Base-by-base conservation (phyloP, 1,284 basidiomycete species). In the Bondarzewia mesenterica region DNA sequence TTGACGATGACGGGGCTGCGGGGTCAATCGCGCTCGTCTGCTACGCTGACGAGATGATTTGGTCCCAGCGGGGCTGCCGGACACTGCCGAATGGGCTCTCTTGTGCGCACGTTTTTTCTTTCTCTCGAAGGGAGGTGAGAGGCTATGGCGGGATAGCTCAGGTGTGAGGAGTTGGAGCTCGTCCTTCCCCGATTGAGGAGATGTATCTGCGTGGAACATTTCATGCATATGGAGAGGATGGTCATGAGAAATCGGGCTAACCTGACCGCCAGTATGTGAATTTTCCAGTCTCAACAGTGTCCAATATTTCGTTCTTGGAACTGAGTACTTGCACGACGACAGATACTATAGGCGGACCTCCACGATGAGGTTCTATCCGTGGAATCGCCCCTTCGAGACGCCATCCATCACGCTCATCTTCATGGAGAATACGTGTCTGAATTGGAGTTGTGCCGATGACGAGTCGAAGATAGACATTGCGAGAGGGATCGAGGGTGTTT, bases 261-360 rank as follows among this genome's bases (percentile, higher is more conserved):
- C 81, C 68, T 20, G 67, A 54, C 12, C 70, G 61, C 65, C 71
- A 74, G 55, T 85, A 88, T n/a, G 74, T 71, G 68, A 91, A 82
- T 60, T 82, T 72, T 58, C 88, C 80, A 68, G 89, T 80, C 32
- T 77, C 69, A 48, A 80, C 71, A 0, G 78, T 73, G 57, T 87
- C 83, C 14, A 87, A 59, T 25, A 85, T 60, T 4, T 62, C 57
- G 48, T 77, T 74, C 20, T 74, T 64, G 35, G 69, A 63, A 60
- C 77, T 72, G 48, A 88, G 64, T 7, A 79, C 81, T 60, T 87
- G 81, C 14, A 85, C 75, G 6, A 76, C 74, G 43, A 88, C 67
- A 4, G 72, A 66, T 18, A 82, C 73, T 52, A 67, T 59, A 54
- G 62, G 52, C 37, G 75, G 68, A 14, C 70, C 61, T n/a, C n/a